phyloP scores from a whole-genome alignment of 2,329 filamentous ascomycete genomes.

The Trichoderma atrobrunneum region DNA sequence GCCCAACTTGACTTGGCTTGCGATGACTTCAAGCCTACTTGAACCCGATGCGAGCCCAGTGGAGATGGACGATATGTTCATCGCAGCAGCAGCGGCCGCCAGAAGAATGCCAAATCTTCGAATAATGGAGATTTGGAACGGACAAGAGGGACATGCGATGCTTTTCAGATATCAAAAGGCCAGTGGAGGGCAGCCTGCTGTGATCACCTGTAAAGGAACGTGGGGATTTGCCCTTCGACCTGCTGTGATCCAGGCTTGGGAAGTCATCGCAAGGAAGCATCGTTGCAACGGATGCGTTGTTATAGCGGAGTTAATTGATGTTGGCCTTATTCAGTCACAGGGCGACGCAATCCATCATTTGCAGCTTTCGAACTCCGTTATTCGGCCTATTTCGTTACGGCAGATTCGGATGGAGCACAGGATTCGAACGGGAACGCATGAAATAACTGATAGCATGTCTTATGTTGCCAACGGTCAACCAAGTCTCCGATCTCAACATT shows the following conservation, averaged over 20 bases:
- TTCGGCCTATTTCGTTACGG: slow-evolving; percentile 22
- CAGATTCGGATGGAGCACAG: slow-evolving; percentile 21
- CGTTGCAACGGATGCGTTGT: neutral
- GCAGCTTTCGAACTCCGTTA: slow-evolving; percentile 17
- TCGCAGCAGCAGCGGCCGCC: slow-evolving; percentile 26
- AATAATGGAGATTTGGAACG: slow-evolving; percentile 36
- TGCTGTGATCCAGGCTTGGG: slow-evolving; percentile 22
- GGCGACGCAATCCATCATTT: slow-evolving; percentile 23
- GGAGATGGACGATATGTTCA: slow-evolving; percentile 26
- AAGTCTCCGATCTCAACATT: too few relatives aligned
- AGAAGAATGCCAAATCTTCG: slow-evolving; percentile 31
- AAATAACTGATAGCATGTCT: neutral
- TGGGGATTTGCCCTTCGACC: slow-evolving; percentile 13
- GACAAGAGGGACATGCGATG: slow-evolving; percentile 23
- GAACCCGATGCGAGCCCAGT: slow-evolving; percentile 15
- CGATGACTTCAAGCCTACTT: slow-evolving; percentile 30
- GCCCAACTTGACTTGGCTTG: slow-evolving; percentile 29
- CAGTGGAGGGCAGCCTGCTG: neutral
- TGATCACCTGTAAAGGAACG: slow-evolving; percentile 21
- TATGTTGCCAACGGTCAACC: too few relatives aligned
- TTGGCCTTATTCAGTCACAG: slow-evolving; percentile 11
- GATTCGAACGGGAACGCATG: neutral
- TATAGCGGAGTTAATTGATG: slow-evolving; percentile 13
- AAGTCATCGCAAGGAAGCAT: slow-evolving; percentile 20
- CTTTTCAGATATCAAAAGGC: slow-evolving; percentile 26